Conservation (phyloP, 1,139 yeast species). For the Arxiozyma heterogenica region DNA sequence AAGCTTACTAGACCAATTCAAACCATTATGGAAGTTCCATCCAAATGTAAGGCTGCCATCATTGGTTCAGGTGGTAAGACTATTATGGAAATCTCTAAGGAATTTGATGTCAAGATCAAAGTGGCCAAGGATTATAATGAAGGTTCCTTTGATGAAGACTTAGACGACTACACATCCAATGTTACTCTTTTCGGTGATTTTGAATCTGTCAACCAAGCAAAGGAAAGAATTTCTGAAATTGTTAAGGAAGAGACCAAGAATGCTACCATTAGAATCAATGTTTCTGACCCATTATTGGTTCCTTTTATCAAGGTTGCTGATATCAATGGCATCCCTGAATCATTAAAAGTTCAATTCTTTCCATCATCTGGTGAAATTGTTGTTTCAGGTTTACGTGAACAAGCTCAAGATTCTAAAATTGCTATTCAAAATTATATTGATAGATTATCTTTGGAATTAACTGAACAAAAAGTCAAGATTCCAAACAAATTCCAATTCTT, state of each 20-base stretch:
- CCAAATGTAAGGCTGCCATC: conserved; percentile 66
- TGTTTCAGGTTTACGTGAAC: conserved; percentile 31
- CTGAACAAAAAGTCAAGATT: conserved; percentile 37
- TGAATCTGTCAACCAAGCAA: conserved; percentile 74
- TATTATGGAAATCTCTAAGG: conserved; percentile 68
- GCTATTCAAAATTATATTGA: conserved; percentile 42
- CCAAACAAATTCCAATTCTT: conserved; percentile 47
- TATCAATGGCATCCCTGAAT: conserved; percentile 14
- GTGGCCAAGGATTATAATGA: conserved; percentile 44
- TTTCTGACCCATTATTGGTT: conserved; percentile 38
- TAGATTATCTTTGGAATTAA: conserved; percentile 37
- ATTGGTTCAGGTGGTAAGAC: conserved; percentile 87
- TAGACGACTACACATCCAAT: conserved; percentile 46
- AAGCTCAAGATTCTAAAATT: conserved; percentile 21
- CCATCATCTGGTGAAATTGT: conserved; percentile 21
- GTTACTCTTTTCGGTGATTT: conserved; percentile 76
- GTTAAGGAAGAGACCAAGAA: conserved; percentile 67
- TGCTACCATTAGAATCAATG: conserved; percentile 40
- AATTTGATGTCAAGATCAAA: conserved; percentile 61
- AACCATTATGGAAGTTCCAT: conserved; percentile 59
- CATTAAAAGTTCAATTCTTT: conserved; percentile 19
- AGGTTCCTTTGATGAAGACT: conserved; percentile 33
- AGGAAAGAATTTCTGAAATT: conserved; percentile 57
- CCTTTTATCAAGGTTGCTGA: conserved; percentile 42
- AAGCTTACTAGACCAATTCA: conserved; percentile 70